phyloP scores from a whole-genome alignment of 176 grass and related monocot species.

The Aechmea fasciata region DNA sequence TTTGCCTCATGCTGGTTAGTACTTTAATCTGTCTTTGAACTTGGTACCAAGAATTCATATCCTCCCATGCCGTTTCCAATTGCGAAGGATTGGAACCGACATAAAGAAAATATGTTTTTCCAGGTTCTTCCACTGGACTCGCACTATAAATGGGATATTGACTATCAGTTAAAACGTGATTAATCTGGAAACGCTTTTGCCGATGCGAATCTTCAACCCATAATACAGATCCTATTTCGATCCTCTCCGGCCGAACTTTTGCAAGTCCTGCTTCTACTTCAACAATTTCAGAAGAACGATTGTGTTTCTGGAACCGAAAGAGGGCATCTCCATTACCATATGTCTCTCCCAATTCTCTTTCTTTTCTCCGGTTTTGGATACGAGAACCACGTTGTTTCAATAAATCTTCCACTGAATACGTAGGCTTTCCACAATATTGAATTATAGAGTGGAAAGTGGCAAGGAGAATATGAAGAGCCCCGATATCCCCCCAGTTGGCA shows the following conservation, averaged over 20 bases:
- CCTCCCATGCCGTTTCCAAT: constrained; percentile 87
- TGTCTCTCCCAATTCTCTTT: constrained; percentile 69
- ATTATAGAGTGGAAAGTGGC: constrained; percentile 80
- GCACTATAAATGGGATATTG: constrained; percentile 64
- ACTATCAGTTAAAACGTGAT: constrained; percentile 57
- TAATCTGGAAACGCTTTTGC: constrained; percentile 71
- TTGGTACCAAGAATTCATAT: constrained; percentile 96
- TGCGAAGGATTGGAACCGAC: constrained; percentile 85
- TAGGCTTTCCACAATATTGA: constrained; percentile 69
- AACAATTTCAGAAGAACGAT: constrained; percentile 89
- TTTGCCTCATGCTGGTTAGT: constrained; percentile 71
- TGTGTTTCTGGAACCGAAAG: constrained; percentile 61
- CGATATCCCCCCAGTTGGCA: constrained; percentile 96
- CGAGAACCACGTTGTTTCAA: constrained; percentile 71
- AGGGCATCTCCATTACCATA: constrained; percentile 60
- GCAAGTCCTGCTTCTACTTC: constrained; percentile 57
- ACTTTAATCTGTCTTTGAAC: constrained; percentile 90
- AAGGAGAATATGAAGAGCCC: constrained; percentile 74
- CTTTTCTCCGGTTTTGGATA: constrained; percentile 76
- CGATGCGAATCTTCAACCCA: constrained; percentile 59
- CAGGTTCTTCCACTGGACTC: constrained; percentile 54
- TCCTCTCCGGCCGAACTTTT: constrained; percentile 57
- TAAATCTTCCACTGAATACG: constrained; percentile 66
- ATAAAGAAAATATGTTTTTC: constrained; percentile 54
- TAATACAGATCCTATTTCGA: constrained; percentile 69